phyloP scores from a whole-genome alignment of 306 rosid species.

The Fragaria nilgerrensis region DNA sequence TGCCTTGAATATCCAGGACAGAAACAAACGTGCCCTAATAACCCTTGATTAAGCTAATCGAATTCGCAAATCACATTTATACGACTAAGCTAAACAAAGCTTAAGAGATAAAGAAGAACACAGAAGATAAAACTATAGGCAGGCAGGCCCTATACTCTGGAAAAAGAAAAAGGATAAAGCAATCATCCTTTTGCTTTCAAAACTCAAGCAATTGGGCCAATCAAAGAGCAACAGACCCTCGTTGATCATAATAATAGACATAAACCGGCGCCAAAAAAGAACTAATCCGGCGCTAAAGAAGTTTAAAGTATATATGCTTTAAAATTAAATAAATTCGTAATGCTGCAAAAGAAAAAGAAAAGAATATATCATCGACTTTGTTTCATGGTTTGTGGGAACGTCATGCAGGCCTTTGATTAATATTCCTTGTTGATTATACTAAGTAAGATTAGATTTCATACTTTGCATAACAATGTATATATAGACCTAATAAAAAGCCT shows the following conservation, averaged over 20 bases:
- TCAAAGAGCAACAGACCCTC: slow-evolving; percentile 32
- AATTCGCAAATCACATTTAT: slow-evolving; percentile 13
- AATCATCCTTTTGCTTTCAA: slow-evolving; percentile 19
- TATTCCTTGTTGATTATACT: background rate
- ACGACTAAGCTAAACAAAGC: background rate
- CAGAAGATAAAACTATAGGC: background rate
- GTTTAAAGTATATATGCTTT: slow-evolving; percentile 76
- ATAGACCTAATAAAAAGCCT: background rate
- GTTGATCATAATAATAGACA: slow-evolving; percentile 8
- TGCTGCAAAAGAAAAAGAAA: slow-evolving; percentile 29
- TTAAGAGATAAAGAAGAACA: slow-evolving; percentile 27
- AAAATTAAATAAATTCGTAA: slow-evolving; percentile 29
- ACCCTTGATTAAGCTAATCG: slow-evolving; percentile 15
- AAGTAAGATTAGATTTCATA: background rate
- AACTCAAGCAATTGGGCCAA: slow-evolving; percentile 33
- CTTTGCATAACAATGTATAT: background rate
- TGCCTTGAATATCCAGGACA: slow-evolving; percentile 30
- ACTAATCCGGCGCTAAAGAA: slow-evolving; percentile 63
- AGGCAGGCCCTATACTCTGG: slow-evolving; percentile 38
- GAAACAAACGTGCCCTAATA: slow-evolving; percentile 20
- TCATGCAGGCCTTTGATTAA: slow-evolving; percentile 22
- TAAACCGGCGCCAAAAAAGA: slow-evolving; percentile 39
- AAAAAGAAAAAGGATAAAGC: slow-evolving; percentile 25
- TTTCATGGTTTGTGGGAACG: slow-evolving; percentile 36
- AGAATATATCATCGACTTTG: slow-evolving; percentile 25